Evolutionary conservation across 2,329 filamentous ascomycete species (phyloP), one percentile per base, ranked within the genome.

Genomic region (Alternaria panax): DNA sequence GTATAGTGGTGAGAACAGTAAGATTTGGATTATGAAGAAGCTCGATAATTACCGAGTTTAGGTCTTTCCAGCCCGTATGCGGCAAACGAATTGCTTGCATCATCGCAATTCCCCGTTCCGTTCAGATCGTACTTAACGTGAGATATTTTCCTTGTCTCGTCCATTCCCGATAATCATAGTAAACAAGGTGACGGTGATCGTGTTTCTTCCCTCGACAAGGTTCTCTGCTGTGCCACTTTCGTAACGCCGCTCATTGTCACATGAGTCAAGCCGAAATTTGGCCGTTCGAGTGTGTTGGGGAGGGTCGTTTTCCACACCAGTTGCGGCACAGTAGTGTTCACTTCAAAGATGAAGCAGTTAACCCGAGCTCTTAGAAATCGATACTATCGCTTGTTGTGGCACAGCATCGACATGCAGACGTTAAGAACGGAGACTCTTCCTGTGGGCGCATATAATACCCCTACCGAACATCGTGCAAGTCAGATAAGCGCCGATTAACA

Each of bases 281-380:
- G 18, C 54, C 22, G 28, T 25, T 14, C 2, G 2, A 11, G 12
- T 12, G n/a, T 45, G 8, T 36, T 28, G 6, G 38, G n/a, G 16
- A 51, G 2, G 41, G 25, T 14, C 4, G 4, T 12, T 14, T 4
- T 51, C 25, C 3, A 12, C 7, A 30, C 28, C 9, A 51, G 30
- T 6, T 56, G 28, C 12, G 20, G 54, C 38, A 51, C 7, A 12
- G 54, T 50, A 55, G 38, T 8, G n/a, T 56, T 56, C 5, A 56
- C 36, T 36, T 43, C 1, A 30, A 36, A 14, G 11, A 36, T 9
- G 5, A 51, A 38, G 18, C 20, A 43, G 14, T 4, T 5, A 50
- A 56, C 18, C 51, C 22, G 14, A 28, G 45, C 24, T 54, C 42
- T 48, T 54, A 14, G 5, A 28, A 38, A 59, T 7, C 22, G 2